Percentiles rank a stretch among this genome's conserved stretches.
phyloP scores from a whole-genome alignment of 1,284 basidiomycete species.

The Naganishia sp. region DNA sequence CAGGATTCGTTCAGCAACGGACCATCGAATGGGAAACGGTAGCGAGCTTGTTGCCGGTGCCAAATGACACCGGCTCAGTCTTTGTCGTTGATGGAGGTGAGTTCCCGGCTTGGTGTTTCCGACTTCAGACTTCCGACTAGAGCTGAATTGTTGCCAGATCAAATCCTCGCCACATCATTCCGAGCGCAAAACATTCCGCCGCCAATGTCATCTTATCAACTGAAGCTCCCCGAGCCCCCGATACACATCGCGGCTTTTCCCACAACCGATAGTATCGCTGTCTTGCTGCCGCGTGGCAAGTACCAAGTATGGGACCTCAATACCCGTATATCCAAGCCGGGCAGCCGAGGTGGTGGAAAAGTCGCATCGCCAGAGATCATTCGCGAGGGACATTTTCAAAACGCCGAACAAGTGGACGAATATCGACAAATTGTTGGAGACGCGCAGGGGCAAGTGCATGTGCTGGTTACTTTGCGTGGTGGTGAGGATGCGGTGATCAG shows the following conservation, averaged over 20 bases:
- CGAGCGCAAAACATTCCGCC: slow-evolving; percentile 90
- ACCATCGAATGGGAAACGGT: slow-evolving; percentile 77
- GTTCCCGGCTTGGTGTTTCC: slow-evolving; percentile 42
- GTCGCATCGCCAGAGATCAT: slow-evolving; percentile 57
- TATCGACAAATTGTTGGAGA: slow-evolving; percentile 40
- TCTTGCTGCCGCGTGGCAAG: slow-evolving; percentile 60
- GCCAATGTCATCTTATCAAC: slow-evolving; percentile 81
- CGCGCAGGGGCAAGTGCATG: slow-evolving; percentile 18
- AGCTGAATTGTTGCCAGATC: slow-evolving; percentile 55
- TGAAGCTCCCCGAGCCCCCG: slow-evolving; percentile 62
- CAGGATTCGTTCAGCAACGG: slow-evolving; percentile 62
- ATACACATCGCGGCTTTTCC: slow-evolving; percentile 68
- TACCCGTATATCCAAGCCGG: slow-evolving; percentile 57
- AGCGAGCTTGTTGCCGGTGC: slow-evolving; percentile 63
- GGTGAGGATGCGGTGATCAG: slow-evolving; percentile 15
- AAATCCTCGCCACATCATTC: slow-evolving; percentile 87
- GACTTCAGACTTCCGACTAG: too few species aligned
- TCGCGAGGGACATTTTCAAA: slow-evolving; percentile 2
- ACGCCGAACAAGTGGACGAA: slow-evolving; percentile 28
- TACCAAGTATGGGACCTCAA: slow-evolving; percentile 70
- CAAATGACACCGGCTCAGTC: slow-evolving; percentile 78
- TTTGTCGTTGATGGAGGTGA: slow-evolving; percentile 88
- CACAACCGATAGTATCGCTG: slow-evolving; percentile 63
- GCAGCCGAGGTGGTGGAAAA: slow-evolving; percentile 65
- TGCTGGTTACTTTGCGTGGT: slow-evolving; percentile 9